Evolutionary conservation across 192 early-diverging fungal genomes (phyloP).

Genomic region (Chytriomyces hyalinus): DNA sequence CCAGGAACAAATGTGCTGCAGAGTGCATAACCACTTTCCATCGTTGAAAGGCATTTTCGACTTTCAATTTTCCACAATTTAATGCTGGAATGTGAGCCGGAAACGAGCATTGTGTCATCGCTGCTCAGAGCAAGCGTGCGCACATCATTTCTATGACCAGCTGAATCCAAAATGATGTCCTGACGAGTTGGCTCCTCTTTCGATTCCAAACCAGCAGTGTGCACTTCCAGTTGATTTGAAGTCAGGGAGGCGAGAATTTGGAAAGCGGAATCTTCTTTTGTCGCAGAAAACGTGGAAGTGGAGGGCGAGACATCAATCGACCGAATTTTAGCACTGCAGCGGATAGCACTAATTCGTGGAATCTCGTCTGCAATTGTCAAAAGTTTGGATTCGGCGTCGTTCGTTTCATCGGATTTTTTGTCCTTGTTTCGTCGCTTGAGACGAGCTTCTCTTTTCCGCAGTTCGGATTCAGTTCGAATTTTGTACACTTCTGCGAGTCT

Average conservation of each 20-base stretch:
- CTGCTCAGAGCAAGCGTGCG: slow-evolving; percentile 87
- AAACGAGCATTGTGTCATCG: slow-evolving; percentile 85
- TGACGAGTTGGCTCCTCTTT: slow-evolving; percentile 73
- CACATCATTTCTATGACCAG: slow-evolving; percentile 90
- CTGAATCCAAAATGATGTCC: slow-evolving; percentile 74
- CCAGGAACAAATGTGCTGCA: slow-evolving; percentile 93
- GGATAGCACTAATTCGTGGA: slow-evolving; percentile 70
- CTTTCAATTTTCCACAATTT: slow-evolving; percentile 93
- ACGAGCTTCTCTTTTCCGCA: slow-evolving; percentile 83
- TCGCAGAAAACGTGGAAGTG: slow-evolving; percentile 1
- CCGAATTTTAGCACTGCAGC: slow-evolving; percentile 77
- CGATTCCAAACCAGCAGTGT: slow-evolving; percentile 67
- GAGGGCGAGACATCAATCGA: slow-evolving; percentile 76
- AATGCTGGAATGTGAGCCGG: slow-evolving; percentile 80
- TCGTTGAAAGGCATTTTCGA: slow-evolving; percentile 81
- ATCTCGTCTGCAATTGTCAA: slow-evolving; percentile 81
- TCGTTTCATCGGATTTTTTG: slow-evolving; percentile 53
- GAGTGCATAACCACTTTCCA: slow-evolving; percentile 91
- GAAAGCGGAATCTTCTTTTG: slow-evolving; percentile 48
- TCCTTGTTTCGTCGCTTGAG: slow-evolving; percentile 80
- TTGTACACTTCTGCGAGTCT: slow-evolving; percentile 84
- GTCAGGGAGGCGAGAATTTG: slow-evolving; percentile 74
- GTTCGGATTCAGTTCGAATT: slow-evolving; percentile 75
- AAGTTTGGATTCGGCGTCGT: slow-evolving; percentile 42
- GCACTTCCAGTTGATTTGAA: slow-evolving; percentile 87